Evolutionary conservation across 306 rosid genomes (phyloP).

Genomic region (Vicia villosa): DNA sequence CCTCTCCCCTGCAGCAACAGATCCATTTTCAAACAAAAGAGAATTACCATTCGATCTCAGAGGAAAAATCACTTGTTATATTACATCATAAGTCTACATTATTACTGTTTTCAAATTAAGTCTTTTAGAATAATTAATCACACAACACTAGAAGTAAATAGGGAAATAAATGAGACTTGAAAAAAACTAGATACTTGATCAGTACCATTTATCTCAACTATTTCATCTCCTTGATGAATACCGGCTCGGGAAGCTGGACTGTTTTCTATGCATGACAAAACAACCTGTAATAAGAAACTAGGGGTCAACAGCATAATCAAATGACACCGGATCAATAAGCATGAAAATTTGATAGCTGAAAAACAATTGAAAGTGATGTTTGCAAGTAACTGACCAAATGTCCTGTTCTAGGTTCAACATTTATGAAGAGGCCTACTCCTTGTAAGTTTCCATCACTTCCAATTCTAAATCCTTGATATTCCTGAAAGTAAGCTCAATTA

Average conservation of each 20-base stretch:
- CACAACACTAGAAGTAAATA: too few species aligned
- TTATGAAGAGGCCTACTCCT: conserved; percentile 93
- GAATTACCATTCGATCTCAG: neutral
- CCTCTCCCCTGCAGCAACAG: conserved; percentile 62
- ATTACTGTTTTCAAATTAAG: neutral
- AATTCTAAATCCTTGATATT: conserved; percentile 86
- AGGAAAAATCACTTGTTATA: neutral
- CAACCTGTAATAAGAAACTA: conserved; percentile 54
- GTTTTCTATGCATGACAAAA: conserved; percentile 80
- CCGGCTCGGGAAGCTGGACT: conserved; percentile 98
- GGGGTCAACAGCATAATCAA: conserved; percentile 16
- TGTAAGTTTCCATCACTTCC: conserved; percentile 90
- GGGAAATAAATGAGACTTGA: too few species aligned
- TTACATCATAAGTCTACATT: neutral
- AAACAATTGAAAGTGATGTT: neutral
- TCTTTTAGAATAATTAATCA: neutral
- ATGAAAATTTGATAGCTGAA: neutral
- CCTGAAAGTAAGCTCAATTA: conserved; percentile 67
- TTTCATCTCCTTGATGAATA: conserved; percentile 88
- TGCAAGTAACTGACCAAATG: conserved; percentile 69
- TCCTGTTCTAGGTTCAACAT: conserved; percentile 80
- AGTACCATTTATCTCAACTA: conserved; percentile 88
- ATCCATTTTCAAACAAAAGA: conserved; percentile 30
- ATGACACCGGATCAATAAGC: conserved; percentile 15
- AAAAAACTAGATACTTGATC: neutral